phyloP scores from a whole-genome alignment of 768 basidiomycete species.

The Symmetrospora coprosmae region DNA sequence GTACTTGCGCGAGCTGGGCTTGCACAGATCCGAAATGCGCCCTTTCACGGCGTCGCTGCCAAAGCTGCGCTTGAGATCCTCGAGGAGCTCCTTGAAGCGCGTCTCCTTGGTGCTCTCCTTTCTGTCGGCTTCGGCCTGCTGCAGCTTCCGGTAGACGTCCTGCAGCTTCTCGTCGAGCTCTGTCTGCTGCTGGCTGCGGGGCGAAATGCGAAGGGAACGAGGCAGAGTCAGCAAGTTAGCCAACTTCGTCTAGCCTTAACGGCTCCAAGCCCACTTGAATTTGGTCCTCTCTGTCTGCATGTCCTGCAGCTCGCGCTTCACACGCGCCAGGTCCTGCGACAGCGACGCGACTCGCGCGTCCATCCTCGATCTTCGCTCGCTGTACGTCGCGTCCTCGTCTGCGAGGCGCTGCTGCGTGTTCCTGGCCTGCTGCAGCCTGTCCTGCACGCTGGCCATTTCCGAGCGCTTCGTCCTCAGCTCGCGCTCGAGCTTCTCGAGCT shows the following conservation, averaged over 20 bases:
- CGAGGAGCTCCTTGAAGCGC: constrained; percentile 69
- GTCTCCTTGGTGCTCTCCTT: constrained; percentile 71
- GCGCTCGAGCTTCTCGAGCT: constrained; percentile 61
- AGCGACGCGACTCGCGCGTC: constrained; percentile 49
- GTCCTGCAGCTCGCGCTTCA: constrained; percentile 66
- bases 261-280: constrained; percentile 49
- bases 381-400: constrained; percentile 33
- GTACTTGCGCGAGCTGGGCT: constrained; percentile 82
- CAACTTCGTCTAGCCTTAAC: background rate
- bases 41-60: constrained; percentile 53
- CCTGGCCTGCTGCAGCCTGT: constrained; percentile 54
- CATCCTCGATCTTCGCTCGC: constrained; percentile 49
- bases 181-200: constrained; percentile 67
- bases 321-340: constrained; percentile 49
- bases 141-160: constrained; percentile 62
- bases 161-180: constrained; percentile 85
- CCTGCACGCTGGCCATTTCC: constrained; percentile 50
- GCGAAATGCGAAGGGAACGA: too few relatives aligned
- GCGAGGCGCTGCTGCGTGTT: constrained; percentile 45
- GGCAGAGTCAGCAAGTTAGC: background rate
- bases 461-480: constrained; percentile 65
- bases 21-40: constrained; percentile 82
- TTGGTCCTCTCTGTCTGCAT: constrained; percentile 67
- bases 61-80: constrained; percentile 73
- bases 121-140: constrained; percentile 78